Evolutionary conservation across 768 basidiomycete genomes (phyloP), one percentile per base, ranked within the genome.

Genomic region (Obba rivulosa): DNA sequence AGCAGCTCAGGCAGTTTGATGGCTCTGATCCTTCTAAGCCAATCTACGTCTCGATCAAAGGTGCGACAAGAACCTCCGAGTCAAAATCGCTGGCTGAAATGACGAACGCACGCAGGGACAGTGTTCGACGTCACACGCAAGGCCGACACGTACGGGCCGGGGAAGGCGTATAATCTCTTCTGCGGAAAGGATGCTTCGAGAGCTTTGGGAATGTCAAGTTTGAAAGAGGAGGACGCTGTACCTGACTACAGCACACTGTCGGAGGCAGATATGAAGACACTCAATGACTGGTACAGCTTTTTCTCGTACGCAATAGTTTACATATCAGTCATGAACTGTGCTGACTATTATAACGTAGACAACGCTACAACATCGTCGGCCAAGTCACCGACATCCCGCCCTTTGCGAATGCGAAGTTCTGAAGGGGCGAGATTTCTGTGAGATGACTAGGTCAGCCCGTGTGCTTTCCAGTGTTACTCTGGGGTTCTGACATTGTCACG

Each of bases 21-120:
- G 94, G 94, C 16, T 69, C 72, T 0, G 78, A 83, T 53, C 62
- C 74, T 0, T 59, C 66, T 35, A 80, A 79, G 56, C 89, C 91
- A 0, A 89, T 98, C 52, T 92, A 87, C 57, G 86, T 98, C 37
- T 85, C 92, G 24, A 94, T 98, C 70, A 97, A 96, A 75, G 91
- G 90, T 83, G 49, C 37, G 62, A 57, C 54, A 37, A 8, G 17
- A 18, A 23, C 24, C 37, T 38, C n/a, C n/a, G n/a, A 16, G 37
- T 38, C 8, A 4, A n/a, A 16, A 4, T 16, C 16, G 13, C 34
- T 38, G 41, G 14, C 41, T 21, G 23, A 16, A 16, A 20, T 20
- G 8, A 5, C 24, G 25, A 17, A 25, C 22, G n/a, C 18, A 4
- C 0, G 22, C 46, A 89, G 89, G 93, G 41, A 85, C 83, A 1